A percentile compares a stretch with the other conserved stretches of the same genome.
Evolutionary conservation across 768 basidiomycete genomes (phyloP).

Genomic region (Suillus sp.): DNA sequence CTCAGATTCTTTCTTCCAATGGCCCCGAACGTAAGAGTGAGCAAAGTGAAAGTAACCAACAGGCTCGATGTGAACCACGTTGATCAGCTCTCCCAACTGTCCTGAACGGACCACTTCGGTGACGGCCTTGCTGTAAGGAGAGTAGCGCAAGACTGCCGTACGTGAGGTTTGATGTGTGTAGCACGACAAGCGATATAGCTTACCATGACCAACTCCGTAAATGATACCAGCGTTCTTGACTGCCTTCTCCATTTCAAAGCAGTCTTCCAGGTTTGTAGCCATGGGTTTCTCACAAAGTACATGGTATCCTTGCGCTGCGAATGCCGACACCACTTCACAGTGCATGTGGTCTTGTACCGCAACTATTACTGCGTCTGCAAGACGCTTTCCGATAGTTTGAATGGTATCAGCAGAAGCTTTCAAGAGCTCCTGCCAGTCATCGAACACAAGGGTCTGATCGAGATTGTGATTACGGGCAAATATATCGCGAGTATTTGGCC

Average conservation of each 20-base stretch:
- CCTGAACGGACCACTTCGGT: slow-evolving; percentile 72
- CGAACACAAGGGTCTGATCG: slow-evolving; percentile 70
- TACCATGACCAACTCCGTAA: slow-evolving; percentile 89
- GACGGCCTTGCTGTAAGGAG: slow-evolving; percentile 76
- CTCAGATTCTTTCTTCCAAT: slow-evolving; percentile 69
- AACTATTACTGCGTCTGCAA: slow-evolving; percentile 82
- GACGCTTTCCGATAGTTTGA: slow-evolving; percentile 60
- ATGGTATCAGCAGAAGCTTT: slow-evolving; percentile 69
- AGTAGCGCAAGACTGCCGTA: slow-evolving; percentile 76
- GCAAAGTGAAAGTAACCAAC: slow-evolving; percentile 89
- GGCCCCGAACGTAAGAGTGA: slow-evolving; percentile 85
- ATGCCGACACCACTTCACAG: slow-evolving; percentile 68
- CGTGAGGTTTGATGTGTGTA: neutral
- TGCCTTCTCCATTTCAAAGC: slow-evolving; percentile 72
- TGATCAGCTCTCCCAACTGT: slow-evolving; percentile 74
- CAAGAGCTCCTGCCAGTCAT: slow-evolving; percentile 69
- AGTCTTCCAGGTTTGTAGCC: slow-evolving; percentile 74
- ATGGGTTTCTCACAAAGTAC: slow-evolving; percentile 94
- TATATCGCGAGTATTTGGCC: slow-evolving; percentile 58
- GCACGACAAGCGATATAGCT: slow-evolving; percentile 18
- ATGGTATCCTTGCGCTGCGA: slow-evolving; percentile 81
- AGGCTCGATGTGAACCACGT: slow-evolving; percentile 83
- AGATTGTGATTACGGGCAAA: slow-evolving; percentile 61
- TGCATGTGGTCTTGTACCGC: slow-evolving; percentile 84
- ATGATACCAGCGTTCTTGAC: slow-evolving; percentile 70